Base-by-base conservation (phyloP, 768 basidiomycete genomes). In the Filobasidium floriforme region DNA sequence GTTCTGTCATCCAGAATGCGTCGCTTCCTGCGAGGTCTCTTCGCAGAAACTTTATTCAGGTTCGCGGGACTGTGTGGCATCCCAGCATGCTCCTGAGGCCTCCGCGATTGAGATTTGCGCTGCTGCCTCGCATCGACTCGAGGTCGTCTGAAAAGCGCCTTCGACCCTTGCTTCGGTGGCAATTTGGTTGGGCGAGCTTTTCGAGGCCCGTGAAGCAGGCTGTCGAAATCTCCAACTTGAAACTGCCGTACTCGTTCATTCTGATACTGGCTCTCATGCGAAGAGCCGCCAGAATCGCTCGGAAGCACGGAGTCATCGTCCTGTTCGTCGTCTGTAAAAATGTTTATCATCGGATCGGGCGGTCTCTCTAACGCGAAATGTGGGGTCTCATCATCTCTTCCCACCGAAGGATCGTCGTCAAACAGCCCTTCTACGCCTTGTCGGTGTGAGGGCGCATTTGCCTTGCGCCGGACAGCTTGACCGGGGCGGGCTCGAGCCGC, bases 381-480 rank as follows among this genome's bases (percentile, higher is more conserved):
- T 26, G 54, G 54, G 7, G 29, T 57, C 22, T 57, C 54, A 28
- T 57, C 54, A 4, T 57, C 54, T 26, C 12, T n/a, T 57, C 7
- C 22, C 18, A 49, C 18, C 5, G 15, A 15, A 22, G 46, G 22
- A n/a, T 57, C 54, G 15, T 57, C 54, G 15, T 57, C 54, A 32
- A 57, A 57, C 15, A 57, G 26, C 12, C 54, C 72, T 19, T 69
- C 61, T 11, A 70, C 15, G 29, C 66, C 71, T 12, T 60, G 69
- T 1, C 71, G 66, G 15, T 60, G 70, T 4, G 61, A 61, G 26
- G 66, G 67, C 4, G 4, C 43, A 41, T 62, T 62, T 19, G 41
- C 22, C 40, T 67, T 65, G 11, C 71, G 43, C 0, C 68, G 81
- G 80, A 70, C 85, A 82, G 77, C 90, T 85, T 66, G 80, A 69